A percentile compares a stretch with the other conserved stretches of the same genome.
phyloP scores from a whole-genome alignment of 1,139 yeast genomes.

The Debaryomyces sp. region DNA sequence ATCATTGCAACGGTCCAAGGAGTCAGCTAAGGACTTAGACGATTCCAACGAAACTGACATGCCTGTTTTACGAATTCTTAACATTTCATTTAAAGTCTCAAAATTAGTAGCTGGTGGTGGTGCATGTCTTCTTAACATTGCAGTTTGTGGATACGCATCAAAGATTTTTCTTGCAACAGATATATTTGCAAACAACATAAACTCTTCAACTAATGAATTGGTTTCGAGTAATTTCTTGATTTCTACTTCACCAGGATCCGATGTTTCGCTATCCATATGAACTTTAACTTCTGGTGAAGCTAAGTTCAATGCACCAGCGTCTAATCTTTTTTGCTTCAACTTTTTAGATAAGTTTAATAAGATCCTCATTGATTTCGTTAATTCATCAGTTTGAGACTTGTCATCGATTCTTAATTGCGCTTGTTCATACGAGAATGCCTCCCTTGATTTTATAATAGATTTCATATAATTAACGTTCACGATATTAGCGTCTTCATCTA shows the following conservation, averaged over 20 bases:
- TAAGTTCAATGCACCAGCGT: slow-evolving; percentile 94
- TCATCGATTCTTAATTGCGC: slow-evolving; percentile 95
- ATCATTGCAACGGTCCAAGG: slow-evolving; percentile 86
- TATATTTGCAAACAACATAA: slow-evolving; percentile 96
- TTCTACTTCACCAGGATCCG: slow-evolving; percentile 96
- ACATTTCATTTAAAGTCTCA: slow-evolving; percentile 85
- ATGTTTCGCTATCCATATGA: slow-evolving; percentile 94
- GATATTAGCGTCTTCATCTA: slow-evolving; percentile 84
- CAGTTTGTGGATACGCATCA: slow-evolving; percentile 95
- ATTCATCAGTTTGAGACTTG: slow-evolving; percentile 69
- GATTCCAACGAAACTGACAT: slow-evolving; percentile 79
- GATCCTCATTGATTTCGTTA: slow-evolving; percentile 88
- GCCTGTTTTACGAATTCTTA: slow-evolving; percentile 76
- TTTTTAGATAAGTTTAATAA: slow-evolving; percentile 76
- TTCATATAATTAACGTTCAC: slow-evolving; percentile 82
- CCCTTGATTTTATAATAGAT: slow-evolving; percentile 87
- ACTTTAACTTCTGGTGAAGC: slow-evolving; percentile 99
- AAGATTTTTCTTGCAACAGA: slow-evolving; percentile 92
- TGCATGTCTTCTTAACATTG: slow-evolving; percentile 96
- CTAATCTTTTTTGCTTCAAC: slow-evolving; percentile 81
- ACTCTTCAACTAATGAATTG: slow-evolving; percentile 95
- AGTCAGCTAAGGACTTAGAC: slow-evolving; percentile 91
- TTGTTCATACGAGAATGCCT: slow-evolving; percentile 92
- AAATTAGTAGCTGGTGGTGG: slow-evolving; percentile 95
- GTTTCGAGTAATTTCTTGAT: slow-evolving; percentile 86